Evolutionary conservation across 176 grass and related monocot species (phyloP), one percentile per base, ranked within the genome.

Genomic region (Lolium multiflorum): DNA sequence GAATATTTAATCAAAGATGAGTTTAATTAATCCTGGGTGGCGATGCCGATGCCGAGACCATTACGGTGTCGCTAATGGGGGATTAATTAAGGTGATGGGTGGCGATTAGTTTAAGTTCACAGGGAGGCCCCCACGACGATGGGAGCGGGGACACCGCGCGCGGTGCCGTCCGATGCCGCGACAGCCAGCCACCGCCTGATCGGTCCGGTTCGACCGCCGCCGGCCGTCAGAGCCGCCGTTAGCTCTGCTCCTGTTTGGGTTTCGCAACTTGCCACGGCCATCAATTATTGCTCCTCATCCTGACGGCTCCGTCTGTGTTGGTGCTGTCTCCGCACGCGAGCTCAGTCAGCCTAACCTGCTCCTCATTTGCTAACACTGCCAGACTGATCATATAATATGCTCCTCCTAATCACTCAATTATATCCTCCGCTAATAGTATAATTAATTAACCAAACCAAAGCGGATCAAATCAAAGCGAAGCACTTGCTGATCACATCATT

Each of bases 121-220:
- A 8, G 57, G 1, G 58, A 21, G 18, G 6, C 41, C 9, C 82
- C 54, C 76, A 3, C 49, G 69, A 38, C 25, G 59, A 75, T 20
- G 83, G 87, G 77, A 73, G 26, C 76, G 73, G 59, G 46, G 74
- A 50, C 72, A 85, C 47, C 31, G 14, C 38, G 10, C 50, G 84
- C 66, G n/a, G 15, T 92, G 90, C 85, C 74, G 79, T 90, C 84
- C 63, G 78, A 88, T 88, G 78, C 61, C 55, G 78, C 85, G 90
- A 89, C 89, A 82, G 78, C 1, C 4, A 5, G 7, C 41, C 41
- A 5, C 4, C 0, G 44, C n/a, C n/a, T 37, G 26, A n/a, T n/a
- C n/a, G n/a, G n/a, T n/a, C n/a, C n/a, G n/a, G n/a, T 11, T 21
- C 54, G 25, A 7, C 0, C 75, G 31, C 11, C 62, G 18, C 75